Percentiles rank a stretch among this genome's conserved stretches.
Evolutionary conservation across 2,329 filamentous ascomycete genomes (phyloP).

Genomic region (Sporothrix brunneoviolacea): DNA sequence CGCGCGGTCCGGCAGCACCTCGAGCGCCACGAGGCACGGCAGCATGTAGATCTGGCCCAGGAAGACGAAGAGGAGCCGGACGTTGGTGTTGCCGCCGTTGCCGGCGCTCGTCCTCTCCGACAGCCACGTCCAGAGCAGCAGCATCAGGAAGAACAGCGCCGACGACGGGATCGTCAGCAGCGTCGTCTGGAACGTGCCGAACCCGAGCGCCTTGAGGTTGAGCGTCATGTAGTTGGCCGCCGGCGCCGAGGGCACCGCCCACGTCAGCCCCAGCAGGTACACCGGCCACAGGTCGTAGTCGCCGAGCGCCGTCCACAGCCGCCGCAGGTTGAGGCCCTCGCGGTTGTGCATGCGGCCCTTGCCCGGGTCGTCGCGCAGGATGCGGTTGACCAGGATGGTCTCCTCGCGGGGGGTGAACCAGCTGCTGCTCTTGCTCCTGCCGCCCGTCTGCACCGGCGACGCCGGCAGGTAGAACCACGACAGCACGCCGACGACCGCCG

Average conservation of each 20-base stretch:
- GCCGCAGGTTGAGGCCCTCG: conserved; percentile 41
- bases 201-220: conserved; percentile 13
- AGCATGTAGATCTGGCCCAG: conserved; percentile 45
- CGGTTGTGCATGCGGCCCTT: conserved; percentile 55
- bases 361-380: conserved; percentile 49
- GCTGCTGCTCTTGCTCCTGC: conserved; percentile 38
- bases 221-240: conserved; percentile 14
- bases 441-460: conserved; percentile 34
- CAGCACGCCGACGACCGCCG: conserved; percentile 33
- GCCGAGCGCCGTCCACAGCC: conserved; percentile 9
- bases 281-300: conserved; percentile 19
- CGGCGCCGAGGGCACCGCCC: conserved; percentile 11
- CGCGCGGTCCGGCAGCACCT: conserved; percentile 28
- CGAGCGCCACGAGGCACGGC: conserved; percentile 41
- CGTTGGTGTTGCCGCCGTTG: conserved; percentile 25
- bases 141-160: conserved; percentile 33
- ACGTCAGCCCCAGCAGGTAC: conserved; percentile 16
- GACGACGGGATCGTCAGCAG: conserved; percentile 16
- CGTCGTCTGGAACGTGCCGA: conserved; percentile 17
- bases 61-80: conserved; percentile 35
- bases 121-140: conserved; percentile 41
- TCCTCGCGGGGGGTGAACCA: conserved; percentile 55
- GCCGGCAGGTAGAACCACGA: conserved; percentile 43
- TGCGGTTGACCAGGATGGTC: conserved; percentile 51
- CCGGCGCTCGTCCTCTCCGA: conserved; percentile 30